A percentile compares a stretch with the other conserved stretches of the same genome.
phyloP scores from a whole-genome alignment of 345 rosid genomes.

The Nephelium lappaceum region DNA sequence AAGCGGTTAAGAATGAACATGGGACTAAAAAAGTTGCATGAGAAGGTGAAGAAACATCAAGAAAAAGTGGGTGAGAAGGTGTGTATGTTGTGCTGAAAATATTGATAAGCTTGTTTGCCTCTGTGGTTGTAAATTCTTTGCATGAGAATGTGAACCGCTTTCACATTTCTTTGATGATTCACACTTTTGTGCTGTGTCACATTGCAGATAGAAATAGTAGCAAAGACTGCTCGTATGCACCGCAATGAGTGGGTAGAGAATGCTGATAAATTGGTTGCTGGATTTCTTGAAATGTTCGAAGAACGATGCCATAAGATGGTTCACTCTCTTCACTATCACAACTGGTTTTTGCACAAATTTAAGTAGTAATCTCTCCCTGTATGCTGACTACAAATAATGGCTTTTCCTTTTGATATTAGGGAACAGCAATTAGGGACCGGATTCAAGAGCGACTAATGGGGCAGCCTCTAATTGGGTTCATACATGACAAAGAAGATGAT shows the following conservation, averaged over 20 bases:
- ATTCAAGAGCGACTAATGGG: slow-evolving; percentile 55
- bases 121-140: background rate
- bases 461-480: slow-evolving; percentile 44
- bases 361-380: background rate
- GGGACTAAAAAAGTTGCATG: slow-evolving; percentile 55
- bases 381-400: slow-evolving; percentile 13
- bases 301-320: slow-evolving; percentile 78
- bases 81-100: background rate
- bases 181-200: background rate
- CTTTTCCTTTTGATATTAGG: slow-evolving; percentile 29
- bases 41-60: slow-evolving; percentile 72
- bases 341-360: background rate
- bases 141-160: background rate
- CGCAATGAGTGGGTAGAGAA: slow-evolving; percentile 66
- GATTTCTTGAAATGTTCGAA: slow-evolving; percentile 75
- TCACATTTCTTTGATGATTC: slow-evolving; percentile 1
- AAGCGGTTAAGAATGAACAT: slow-evolving; percentile 67
- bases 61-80: slow-evolving; percentile 54
- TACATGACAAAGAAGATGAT: slow-evolving; percentile 28
- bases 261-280: slow-evolving; percentile 67
- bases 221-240: slow-evolving; percentile 60
- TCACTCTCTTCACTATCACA: background rate
- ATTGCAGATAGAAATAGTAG: slow-evolving; percentile 63
- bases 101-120: no score
- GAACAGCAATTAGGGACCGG: slow-evolving; percentile 63